Evolutionary conservation across 805 yeast species (phyloP), one percentile per base, ranked within the genome.

Genomic region (Scheffersomyces lignosus): DNA sequence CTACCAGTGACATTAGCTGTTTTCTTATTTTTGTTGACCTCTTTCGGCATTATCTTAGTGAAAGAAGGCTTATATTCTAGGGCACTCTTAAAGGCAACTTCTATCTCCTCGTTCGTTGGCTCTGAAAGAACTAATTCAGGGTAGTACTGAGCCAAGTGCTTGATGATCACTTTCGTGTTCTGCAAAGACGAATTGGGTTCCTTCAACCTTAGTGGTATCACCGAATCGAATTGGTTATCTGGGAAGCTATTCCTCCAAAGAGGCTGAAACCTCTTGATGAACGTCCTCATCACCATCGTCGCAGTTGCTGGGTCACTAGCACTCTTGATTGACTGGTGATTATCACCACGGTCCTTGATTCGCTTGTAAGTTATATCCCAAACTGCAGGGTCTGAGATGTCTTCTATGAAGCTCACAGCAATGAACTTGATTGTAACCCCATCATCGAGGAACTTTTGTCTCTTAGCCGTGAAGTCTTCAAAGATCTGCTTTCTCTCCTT

Each of bases 261-360:
- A 0, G 79, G 77, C 52, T 87, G 86, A 50, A 82, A 87, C 38
- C 93, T 64, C 4, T 69, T 68, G 31, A 86, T 66, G 51, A 91
- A 90, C 0, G 90, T 88, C 22, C 66, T 64, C 87, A 91, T 79
- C 22, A 93, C 82, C 15, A 70, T 73, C 23, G 67, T 60, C 0
- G 86, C 80, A 34, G 71, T 66, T 13, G 60, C 58, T 4, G 66
- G 66, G 7, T 81, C 79, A 37, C 74, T 70, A 0, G 52, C 56
- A 4, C 68, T 71, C 45, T 83, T 80, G 26, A 93, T 86, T 2
- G 90, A 79, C 56, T 86, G 96, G 56, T 93, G 99, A 45, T 86
- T 83, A 52, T 89, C 89, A 2, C 96, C 97, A 48, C 99, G 73
- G 3, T 54, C 52, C 4, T 69, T 33, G 0, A 91, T 83, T 37